Conservation (phyloP, 2,329 filamentous ascomycete species). For the Stagonosporopsis cucurbitacearum region DNA sequence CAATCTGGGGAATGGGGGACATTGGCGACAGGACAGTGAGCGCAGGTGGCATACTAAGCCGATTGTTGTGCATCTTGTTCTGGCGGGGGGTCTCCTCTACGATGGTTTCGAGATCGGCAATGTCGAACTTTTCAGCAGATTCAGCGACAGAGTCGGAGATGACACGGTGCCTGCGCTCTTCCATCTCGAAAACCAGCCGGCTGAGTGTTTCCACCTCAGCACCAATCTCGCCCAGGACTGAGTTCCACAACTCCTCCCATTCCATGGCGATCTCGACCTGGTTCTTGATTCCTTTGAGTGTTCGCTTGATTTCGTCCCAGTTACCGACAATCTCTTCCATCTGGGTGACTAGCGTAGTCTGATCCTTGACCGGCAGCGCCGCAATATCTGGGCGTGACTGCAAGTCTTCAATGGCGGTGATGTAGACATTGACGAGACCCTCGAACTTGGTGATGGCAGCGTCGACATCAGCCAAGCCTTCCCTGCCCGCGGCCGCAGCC, state of each 20-base stretch:
- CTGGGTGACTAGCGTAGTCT: conserved; percentile 78
- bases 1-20: conserved; percentile 60
- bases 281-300: conserved; percentile 78
- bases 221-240: conserved; percentile 89
- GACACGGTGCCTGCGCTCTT: conserved; percentile 87
- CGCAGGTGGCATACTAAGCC: conserved; percentile 69
- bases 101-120: conserved; percentile 90
- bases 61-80: conserved; percentile 64
- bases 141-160: conserved; percentile 65
- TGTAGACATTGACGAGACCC: conserved; percentile 87
- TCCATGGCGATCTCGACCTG: conserved; percentile 99
- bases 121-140: conserved; percentile 71
- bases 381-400: conserved; percentile 79
- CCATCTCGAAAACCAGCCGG: conserved; percentile 93
- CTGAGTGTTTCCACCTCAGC: conserved; percentile 82
- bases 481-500: conserved; percentile 85
- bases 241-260: conserved; percentile 97
- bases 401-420: conserved; percentile 90
- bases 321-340: conserved; percentile 87
- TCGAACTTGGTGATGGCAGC: conserved; percentile 83
- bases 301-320: conserved; percentile 82
- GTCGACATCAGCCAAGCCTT: conserved; percentile 74
- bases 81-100: conserved; percentile 79
- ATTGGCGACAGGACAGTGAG: conserved; percentile 68
- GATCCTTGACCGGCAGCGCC: conserved; percentile 71